Percentiles rank a stretch among this genome's conserved stretches.
Evolutionary conservation across 768 basidiomycete genomes (phyloP).

Genomic region (Collybiopsis confluens): DNA sequence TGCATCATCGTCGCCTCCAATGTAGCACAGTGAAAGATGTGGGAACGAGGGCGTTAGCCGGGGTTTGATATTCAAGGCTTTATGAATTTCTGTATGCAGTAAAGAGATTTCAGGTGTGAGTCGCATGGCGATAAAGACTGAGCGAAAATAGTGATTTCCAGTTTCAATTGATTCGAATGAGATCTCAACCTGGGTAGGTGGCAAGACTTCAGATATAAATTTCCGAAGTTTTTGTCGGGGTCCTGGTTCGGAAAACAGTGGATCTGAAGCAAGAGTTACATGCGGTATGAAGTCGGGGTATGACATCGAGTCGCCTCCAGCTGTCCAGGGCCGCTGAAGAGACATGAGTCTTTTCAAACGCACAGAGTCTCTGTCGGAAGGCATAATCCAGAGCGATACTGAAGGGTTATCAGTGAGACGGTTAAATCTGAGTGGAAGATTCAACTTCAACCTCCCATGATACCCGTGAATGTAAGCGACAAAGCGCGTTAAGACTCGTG

Average conservation of each 20-base stretch:
- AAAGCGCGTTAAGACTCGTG: too few species aligned
- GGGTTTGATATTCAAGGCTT: slow-evolving; percentile 31
- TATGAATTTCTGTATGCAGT: slow-evolving; percentile 47
- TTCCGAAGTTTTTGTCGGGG: slow-evolving; percentile 31
- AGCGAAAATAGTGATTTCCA: slow-evolving; percentile 66
- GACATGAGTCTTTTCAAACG: slow-evolving; percentile 46
- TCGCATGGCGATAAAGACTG: slow-evolving; percentile 55
- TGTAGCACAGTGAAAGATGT: slow-evolving; percentile 73
- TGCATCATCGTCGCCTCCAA: slow-evolving; percentile 58
- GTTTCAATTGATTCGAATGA: slow-evolving; percentile 51
- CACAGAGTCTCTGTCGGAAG: slow-evolving; percentile 37
- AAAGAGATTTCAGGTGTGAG: slow-evolving; percentile 38
- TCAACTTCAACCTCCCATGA: too few species aligned
- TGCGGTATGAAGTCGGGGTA: slow-evolving; percentile 67
- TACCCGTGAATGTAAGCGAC: too few species aligned
- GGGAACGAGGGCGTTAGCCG: slow-evolving; percentile 57
- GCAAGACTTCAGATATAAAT: slow-evolving; percentile 29
- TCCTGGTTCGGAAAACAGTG: slow-evolving; percentile 15
- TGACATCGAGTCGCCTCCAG: slow-evolving; percentile 26
- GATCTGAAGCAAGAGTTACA: slow-evolving; percentile 58
- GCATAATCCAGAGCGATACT: slow-evolving; percentile 69
- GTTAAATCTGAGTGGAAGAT: too few species aligned
- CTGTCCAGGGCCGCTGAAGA: slow-evolving; percentile 22
- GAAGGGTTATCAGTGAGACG: too few species aligned
- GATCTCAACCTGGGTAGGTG: slow-evolving; percentile 33